These are phyloP conservation scores for Magnaporthiopsis incrustans DNA, from an alignment of 2,329 filamentous ascomycete genomes.

Conservation along the genomic window DNA sequence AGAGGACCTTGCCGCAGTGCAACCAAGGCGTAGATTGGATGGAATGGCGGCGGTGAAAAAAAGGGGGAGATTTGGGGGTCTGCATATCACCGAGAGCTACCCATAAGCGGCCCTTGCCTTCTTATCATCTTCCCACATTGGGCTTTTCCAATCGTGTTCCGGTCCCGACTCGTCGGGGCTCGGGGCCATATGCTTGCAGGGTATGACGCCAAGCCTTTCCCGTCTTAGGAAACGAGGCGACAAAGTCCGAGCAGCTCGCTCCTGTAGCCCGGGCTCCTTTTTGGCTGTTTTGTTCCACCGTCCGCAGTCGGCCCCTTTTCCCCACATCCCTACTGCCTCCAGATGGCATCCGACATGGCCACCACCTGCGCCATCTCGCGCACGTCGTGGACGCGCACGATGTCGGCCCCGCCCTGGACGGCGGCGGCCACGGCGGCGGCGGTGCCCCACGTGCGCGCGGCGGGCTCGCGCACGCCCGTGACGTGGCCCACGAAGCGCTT, in stretches of 20 bases:
- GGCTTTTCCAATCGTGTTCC: too few relatives aligned
- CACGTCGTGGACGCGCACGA: slow-evolving; percentile 89
- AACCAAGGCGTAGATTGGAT: neutral
- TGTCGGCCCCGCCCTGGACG: slow-evolving; percentile 79
- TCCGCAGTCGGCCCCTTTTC: too few relatives aligned
- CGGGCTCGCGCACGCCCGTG: slow-evolving; percentile 65
- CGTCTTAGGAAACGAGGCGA: too few relatives aligned
- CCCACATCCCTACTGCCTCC: slow-evolving; percentile 38
- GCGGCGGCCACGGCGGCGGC: slow-evolving; percentile 82
- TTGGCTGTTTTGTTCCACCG: too few relatives aligned
- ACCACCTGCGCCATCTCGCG: slow-evolving; percentile 76
- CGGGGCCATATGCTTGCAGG: too few relatives aligned
- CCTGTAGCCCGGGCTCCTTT: too few relatives aligned
- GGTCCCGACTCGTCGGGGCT: too few relatives aligned
- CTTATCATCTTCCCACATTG: neutral
- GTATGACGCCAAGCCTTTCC: too few relatives aligned
- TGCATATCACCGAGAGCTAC: neutral
- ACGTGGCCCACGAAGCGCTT: slow-evolving; percentile 83
- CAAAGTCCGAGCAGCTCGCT: too few relatives aligned
- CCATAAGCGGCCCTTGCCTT: neutral
- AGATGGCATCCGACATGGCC: slow-evolving; percentile 89
- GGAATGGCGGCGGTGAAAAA: neutral
- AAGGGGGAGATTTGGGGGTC: neutral
- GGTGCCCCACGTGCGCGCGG: slow-evolving; percentile 73
- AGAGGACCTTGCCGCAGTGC: neutral